phyloP scores from a whole-genome alignment of 2,329 filamentous ascomycete genomes.

The Arthroderma sp. region DNA sequence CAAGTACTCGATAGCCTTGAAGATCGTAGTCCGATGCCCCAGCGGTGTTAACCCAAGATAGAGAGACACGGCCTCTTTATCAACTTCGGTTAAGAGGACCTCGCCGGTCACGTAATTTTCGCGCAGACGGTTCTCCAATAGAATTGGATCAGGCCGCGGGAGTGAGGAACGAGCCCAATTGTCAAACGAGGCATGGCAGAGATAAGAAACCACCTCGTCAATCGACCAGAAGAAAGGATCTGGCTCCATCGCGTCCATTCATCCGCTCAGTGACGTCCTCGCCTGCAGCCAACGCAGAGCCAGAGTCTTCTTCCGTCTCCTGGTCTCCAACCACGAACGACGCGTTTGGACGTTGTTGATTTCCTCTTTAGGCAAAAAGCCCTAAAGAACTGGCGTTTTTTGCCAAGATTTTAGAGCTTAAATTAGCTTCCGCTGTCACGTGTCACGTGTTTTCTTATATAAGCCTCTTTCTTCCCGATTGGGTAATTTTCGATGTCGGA shows the following conservation, averaged over 20 bases:
- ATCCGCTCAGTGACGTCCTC: not conserved
- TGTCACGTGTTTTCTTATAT: not conserved
- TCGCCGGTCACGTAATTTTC: slow-evolving; percentile 56
- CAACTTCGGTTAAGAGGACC: slow-evolving; percentile 48
- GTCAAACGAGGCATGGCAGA: slow-evolving; percentile 46
- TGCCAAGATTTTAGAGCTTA: not conserved
- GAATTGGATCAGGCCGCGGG: slow-evolving; percentile 31
- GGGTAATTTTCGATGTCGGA: not conserved
- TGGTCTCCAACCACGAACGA: not conserved
- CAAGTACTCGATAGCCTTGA: slow-evolving; percentile 47
- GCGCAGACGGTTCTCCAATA: slow-evolving; percentile 45
- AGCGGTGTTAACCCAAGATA: slow-evolving; percentile 48
- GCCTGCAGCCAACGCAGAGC: not conserved
- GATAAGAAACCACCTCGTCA: slow-evolving; percentile 52
- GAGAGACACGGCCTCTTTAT: slow-evolving; percentile 38
- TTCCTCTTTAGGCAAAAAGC: not conserved
- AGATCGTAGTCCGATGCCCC: slow-evolving; percentile 47
- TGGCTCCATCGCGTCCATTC: not conserved
- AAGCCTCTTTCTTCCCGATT: not conserved
- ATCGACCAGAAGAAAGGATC: slow-evolving; percentile 69
- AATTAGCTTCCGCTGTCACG: not conserved
- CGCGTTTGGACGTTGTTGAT: not conserved
- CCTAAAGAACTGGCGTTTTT: not conserved
- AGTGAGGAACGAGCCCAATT: slow-evolving; percentile 26
- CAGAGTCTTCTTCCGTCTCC: not conserved